Base-by-base conservation (phyloP, 192 early-diverging fungal genomes). In the Polychytrium aggregatum region DNA sequence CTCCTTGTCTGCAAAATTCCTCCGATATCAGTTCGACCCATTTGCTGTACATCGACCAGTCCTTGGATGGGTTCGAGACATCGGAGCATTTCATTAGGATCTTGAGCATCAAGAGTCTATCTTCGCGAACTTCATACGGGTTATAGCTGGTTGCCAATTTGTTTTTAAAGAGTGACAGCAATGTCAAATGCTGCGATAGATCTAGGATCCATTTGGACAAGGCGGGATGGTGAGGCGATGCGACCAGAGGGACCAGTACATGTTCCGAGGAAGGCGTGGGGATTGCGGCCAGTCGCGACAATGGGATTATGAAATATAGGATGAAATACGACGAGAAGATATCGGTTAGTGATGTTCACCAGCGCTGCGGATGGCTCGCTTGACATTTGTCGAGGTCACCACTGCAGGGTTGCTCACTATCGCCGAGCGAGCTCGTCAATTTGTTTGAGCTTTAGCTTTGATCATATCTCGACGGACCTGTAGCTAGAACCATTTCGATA, bases 31-130 rank as follows among this genome's bases (percentile, higher is more conserved):
- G 44, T 9, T 55, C 53, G 28, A 25, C 26, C 75, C 75, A 78
- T 11, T 37, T 40, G 21, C 57, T 51, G 46, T 63, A 68, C 17
- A 78, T 51, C 2, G 45, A 2, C 52, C 55, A 53, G 20, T 51
- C 50, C 48, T 76, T 76, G 16, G 72, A 59, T 7, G 69, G 72
- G 44, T 78, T 78, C 33, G 60, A 65, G 14, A 78, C 66, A 46
- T 78, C 75, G 7, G 75, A 56, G 47, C 68, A 74, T 52, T 78
- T 78, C 43, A 78, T 72, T 11, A 69, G 46, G 41, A 78, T 72
- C 30, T 70, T 63, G 52, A 53, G 61, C 24, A 77, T 53, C 13
- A 77, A 49, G 40, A 50, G 49, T 27, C 64, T 45, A 59, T 77
- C 71, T 41, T 74, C 64, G 14, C 59, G 41, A 36, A 13, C 55